phyloP scores from a whole-genome alignment of 2,329 filamentous ascomycete genomes.

The Alternaria sp. region DNA sequence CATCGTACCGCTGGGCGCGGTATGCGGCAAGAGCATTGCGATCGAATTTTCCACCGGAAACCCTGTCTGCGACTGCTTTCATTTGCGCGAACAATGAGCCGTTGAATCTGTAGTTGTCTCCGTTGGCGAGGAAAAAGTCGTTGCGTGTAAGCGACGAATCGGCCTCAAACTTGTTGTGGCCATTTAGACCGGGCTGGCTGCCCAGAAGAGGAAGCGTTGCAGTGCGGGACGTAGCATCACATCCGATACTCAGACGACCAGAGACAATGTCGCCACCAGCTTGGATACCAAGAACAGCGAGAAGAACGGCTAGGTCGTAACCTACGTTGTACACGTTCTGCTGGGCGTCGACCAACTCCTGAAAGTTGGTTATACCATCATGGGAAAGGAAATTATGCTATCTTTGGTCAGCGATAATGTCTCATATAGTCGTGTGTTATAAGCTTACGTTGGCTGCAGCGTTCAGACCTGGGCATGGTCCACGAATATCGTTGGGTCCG shows the following conservation, averaged over 20 bases:
- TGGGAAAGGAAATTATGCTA: conserved; percentile 51
- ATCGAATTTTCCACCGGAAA: conserved; percentile 50
- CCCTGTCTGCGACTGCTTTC: conserved; percentile 41
- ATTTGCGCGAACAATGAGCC: conserved; percentile 54
- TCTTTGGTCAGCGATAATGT: neutral
- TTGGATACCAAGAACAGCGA: conserved; percentile 53
- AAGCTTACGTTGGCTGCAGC: conserved; percentile 51
- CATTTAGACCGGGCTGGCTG: conserved; percentile 54
- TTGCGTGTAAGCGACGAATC: conserved; percentile 55
- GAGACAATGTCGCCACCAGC: conserved; percentile 55
- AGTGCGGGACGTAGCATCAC: conserved; percentile 56
- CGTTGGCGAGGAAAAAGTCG: conserved; percentile 51
- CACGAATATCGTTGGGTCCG: conserved; percentile 35
- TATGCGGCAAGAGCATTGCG: conserved; percentile 51
- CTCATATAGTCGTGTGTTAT: neutral
- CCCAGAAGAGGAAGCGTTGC: conserved; percentile 45
- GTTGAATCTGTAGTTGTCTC: conserved; percentile 54
- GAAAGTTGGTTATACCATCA: conserved; percentile 55
- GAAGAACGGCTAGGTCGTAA: conserved; percentile 53
- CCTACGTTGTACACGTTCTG: conserved; percentile 59
- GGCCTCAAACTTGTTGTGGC: conserved; percentile 57
- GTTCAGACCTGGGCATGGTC: conserved; percentile 56
- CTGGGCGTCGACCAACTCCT: conserved; percentile 57
- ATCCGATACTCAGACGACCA: conserved; percentile 56
- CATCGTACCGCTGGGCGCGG: conserved; percentile 53